phyloP scores from a whole-genome alignment of 257 asterid genomes.

The Solanum chilense region DNA sequence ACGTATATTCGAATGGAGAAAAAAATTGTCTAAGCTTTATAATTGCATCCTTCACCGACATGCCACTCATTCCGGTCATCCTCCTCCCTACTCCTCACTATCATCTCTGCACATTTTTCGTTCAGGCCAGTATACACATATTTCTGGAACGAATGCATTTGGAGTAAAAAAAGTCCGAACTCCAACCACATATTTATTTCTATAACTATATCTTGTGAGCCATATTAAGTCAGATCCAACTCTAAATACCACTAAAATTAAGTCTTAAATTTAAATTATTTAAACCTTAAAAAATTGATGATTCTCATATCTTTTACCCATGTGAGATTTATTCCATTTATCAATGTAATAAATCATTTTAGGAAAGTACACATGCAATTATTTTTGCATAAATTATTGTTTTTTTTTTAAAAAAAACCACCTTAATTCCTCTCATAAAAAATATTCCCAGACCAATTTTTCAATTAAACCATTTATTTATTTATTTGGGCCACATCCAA shows the following conservation, averaged over 20 bases:
- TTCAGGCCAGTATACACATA: background rate
- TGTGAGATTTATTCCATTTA: too few relatives aligned
- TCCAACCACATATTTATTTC: too few relatives aligned
- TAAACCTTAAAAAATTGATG: too few relatives aligned
- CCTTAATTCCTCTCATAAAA: background rate
- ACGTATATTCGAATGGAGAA: background rate
- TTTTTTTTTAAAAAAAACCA: background rate
- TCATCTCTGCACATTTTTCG: background rate
- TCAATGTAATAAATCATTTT: background rate
- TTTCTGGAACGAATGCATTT: background rate
- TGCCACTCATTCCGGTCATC: background rate
- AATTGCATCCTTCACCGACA: too few relatives aligned
- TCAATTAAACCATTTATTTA: background rate
- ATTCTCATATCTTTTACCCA: too few relatives aligned
- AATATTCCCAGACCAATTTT: background rate
- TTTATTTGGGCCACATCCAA: background rate
- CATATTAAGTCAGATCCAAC: too few relatives aligned
- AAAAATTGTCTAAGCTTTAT: too few relatives aligned
- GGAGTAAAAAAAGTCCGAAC: too few relatives aligned
- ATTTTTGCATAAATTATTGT: background rate
- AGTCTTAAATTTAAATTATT: too few relatives aligned
- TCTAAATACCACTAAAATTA: too few relatives aligned
- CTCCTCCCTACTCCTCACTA: background rate
- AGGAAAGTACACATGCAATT: background rate
- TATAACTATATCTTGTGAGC: too few relatives aligned